Base-by-base conservation (phyloP, 23 red algal genomes). In the Gracilariopsis chorda region DNA sequence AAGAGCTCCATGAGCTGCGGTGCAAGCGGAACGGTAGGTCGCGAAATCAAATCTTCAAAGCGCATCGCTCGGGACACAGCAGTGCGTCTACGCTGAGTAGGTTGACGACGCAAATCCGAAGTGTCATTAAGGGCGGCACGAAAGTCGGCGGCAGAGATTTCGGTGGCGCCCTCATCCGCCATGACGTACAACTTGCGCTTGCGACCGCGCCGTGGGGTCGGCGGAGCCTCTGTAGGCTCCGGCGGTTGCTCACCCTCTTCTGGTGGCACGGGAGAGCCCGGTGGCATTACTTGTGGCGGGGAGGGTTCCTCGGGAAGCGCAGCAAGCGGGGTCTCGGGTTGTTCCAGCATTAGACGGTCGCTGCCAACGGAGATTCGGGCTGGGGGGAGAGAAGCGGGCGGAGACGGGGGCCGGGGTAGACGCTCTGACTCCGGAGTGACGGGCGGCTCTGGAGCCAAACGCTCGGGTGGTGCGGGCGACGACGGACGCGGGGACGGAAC, bases 1-100 rank as follows among this genome's bases (percentile, higher is more conserved):
- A 86, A 86, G 39, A 86, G 55, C 47, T 68, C 81, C 51, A 49
- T 68, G 20, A 86, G 81, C 62, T 68, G 51, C 59, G 81, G 81
- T 42, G 81, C 81, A 56, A 86, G 36, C 27, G 62, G 32, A 39
- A 67, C 45, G 0, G 81, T 52, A 21, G 81, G 81, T 69, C 81
- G 57, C 12, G 59, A 46, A 39, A 86, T 42, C 11, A 86, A 23
- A 11, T 86, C 81, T 20, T 48, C 57, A 1, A 70, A 68, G 32
- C 81, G 81, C 39, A 61, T 40, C 7, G 81, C 59, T 16, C 60
- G 35, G 19, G 44, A 12, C 25, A 43, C 57, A 5, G 34, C 60
- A 34, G 40, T 13, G 13, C 58, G 57, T 70, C 60, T 42, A 7
- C 60, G 59, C 30, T 68, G 51, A 35, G 27, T 49, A 16, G 81